Evolutionary conservation across 805 yeast genomes (phyloP), one percentile per base, ranked within the genome.

Genomic region (Citeromyces nyonsensis): DNA sequence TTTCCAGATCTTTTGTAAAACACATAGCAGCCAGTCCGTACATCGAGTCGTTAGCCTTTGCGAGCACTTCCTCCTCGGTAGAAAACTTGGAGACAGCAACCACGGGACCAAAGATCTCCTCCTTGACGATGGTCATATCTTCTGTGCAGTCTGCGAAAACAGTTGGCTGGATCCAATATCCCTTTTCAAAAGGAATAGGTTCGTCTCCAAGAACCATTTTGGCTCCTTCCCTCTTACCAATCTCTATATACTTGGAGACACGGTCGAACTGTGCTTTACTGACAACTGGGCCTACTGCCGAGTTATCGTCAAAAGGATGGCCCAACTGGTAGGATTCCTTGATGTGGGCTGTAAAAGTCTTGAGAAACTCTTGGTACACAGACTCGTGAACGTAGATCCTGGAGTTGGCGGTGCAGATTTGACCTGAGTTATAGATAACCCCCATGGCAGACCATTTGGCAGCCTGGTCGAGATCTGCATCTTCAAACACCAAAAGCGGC

Each of bases 21-120:
- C 83, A 69, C 48, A 86, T 77, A 4, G 86, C 82, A 7, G 86
- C 94, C 35, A 83, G 67, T 5, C 94, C 94, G 48, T 81, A 83
- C 33, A 63, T 64, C 8, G 84, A 65, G 43, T 68, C 69, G 52
- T 83, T 83, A 42, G 93, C 93, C 37, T 62, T 63, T 38, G 52
- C 57, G 18, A 83, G 40, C 4, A 72, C 94, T 46, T 82, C 86
- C 32, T 70, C 77, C 40, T 73, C 78, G 22, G 73, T 58, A 25
- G 57, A 48, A 56, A 83, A 83, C 52, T 68, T 70, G 36, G 76
- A 69, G 25, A 78, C 61, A 6, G 73, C 62, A 15, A 76, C 83
- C 24, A 83, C 94, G 10, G 94, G 94, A 12, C 94, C 94, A 52
- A 83, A 83, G 36, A 83, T 81, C 55, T 83, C 94, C 53, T 83